phyloP scores from a whole-genome alignment of 495 filamentous ascomycete genomes.

The Beverwykella pulmonaria region DNA sequence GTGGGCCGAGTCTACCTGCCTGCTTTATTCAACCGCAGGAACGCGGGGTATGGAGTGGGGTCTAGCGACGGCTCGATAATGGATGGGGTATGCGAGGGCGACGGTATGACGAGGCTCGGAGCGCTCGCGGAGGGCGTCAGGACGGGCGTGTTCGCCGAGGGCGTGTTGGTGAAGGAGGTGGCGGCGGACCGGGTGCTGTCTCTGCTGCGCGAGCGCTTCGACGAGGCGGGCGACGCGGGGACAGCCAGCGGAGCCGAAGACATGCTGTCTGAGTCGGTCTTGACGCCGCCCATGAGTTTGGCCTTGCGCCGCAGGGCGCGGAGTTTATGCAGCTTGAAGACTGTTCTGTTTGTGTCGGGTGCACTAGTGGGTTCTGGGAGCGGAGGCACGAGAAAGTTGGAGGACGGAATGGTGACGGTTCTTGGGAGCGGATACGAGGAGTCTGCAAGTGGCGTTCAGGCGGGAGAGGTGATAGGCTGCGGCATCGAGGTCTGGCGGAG shows the following conservation, averaged over 20 bases:
- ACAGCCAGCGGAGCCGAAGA: conserved; percentile 33
- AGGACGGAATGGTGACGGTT: conserved; percentile 26
- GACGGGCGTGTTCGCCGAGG: conserved; percentile 22
- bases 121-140: conserved; percentile 26
- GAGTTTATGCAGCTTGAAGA: conserved; percentile 40
- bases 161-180: conserved; percentile 25
- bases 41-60: conserved; percentile 42
- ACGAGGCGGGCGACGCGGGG: conserved; percentile 36
- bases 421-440: neutral
- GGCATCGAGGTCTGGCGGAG: neutral
- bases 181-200: conserved; percentile 33
- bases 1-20: conserved; percentile 39
- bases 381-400: conserved; percentile 12
- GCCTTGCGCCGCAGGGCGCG: conserved; percentile 41
- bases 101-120: conserved; percentile 31
- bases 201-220: conserved; percentile 39
- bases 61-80: conserved; percentile 25
- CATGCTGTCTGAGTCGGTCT: conserved; percentile 23
- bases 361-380: conserved; percentile 2
- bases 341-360: conserved; percentile 7
- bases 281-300: conserved; percentile 28
- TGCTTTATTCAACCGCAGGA: conserved; percentile 43
- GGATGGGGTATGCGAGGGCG: conserved; percentile 10
- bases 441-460: conserved; percentile 20
- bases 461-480: neutral